phyloP scores from a whole-genome alignment of 257 asterid genomes.

The Leonotis leonurus region DNA sequence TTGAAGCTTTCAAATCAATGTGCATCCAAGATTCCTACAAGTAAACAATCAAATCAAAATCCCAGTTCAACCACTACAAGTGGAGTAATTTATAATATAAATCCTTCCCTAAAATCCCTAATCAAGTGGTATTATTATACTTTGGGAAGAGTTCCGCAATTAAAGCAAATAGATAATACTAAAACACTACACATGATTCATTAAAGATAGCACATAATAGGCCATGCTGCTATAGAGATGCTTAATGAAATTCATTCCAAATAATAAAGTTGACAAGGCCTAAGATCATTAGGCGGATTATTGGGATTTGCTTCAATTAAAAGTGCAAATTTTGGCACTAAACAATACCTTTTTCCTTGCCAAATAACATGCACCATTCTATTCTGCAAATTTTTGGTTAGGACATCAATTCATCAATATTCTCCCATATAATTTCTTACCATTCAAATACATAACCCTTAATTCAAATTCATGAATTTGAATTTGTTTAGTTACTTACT shows the following conservation, averaged over 20 bases:
- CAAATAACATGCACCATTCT: constrained; percentile 58
- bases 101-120: too few relatives aligned
- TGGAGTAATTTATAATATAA: not conserved
- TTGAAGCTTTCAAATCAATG: constrained; percentile 7
- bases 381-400: constrained; percentile 23
- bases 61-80: not conserved
- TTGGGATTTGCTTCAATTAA: constrained; percentile 8
- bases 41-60: not conserved
- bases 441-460: not conserved
- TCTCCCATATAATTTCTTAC: too few relatives aligned
- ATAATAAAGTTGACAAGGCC: not conserved
- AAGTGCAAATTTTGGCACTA: constrained; percentile 9
- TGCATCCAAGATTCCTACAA: not conserved
- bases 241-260: not conserved
- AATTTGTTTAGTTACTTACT: not conserved
- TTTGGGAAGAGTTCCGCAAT: not conserved
- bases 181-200: too few relatives aligned
- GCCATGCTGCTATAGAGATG: not conserved
- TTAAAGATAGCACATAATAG: not conserved
- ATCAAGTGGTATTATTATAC: constrained; percentile 1
- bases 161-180: not conserved
- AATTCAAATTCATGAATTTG: not conserved
- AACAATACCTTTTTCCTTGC: constrained; percentile 5
- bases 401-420: constrained; percentile 33
- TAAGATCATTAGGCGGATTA: constrained; percentile 11